A percentile compares a stretch with the other conserved stretches of the same genome.
Conservation (phyloP, 1,139 yeast genomes). For the Arxiozyma heterogenica region DNA sequence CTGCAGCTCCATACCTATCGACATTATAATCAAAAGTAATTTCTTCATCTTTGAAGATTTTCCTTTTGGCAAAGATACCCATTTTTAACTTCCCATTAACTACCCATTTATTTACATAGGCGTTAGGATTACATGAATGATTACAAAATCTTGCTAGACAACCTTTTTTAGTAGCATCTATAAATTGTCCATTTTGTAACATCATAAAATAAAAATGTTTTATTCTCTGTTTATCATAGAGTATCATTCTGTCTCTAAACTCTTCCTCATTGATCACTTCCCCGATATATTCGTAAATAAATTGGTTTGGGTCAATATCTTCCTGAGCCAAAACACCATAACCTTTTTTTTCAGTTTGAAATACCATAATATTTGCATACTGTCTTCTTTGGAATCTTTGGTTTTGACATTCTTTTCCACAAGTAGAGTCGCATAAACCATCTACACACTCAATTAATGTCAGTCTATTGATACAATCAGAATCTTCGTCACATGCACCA, state of each 20-base stretch:
- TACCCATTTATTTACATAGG: conserved; percentile 94
- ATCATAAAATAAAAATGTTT: conserved; percentile 95
- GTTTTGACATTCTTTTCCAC: conserved; percentile 76
- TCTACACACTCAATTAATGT: conserved; percentile 88
- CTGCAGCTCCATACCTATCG: conserved; percentile 89
- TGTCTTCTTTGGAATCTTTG: conserved; percentile 75
- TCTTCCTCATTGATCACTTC: conserved; percentile 76
- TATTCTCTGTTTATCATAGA: conserved; percentile 61
- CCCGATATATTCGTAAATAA: conserved; percentile 87
- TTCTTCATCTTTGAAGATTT: conserved; percentile 73
- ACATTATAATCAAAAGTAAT: conserved; percentile 93
- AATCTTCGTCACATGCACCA: conserved; percentile 73
- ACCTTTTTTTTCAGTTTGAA: conserved; percentile 77
- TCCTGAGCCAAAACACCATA: conserved; percentile 73
- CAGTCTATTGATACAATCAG: conserved; percentile 83
- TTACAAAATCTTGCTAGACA: conserved; percentile 85
- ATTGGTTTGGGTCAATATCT: conserved; percentile 50
- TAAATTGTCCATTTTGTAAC: conserved; percentile 86
- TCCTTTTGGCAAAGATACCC: conserved; percentile 88
- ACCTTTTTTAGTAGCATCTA: conserved; percentile 88
- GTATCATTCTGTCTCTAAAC: conserved; percentile 64
- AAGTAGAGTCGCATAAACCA: conserved; percentile 46
- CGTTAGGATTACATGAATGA: conserved; percentile 91
- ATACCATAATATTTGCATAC: conserved; percentile 66
- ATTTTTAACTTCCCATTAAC: conserved; percentile 81